Percentiles rank a stretch among this genome's conserved stretches.
phyloP scores from a whole-genome alignment of 1,284 basidiomycete genomes.

The Leccinum subfulvum region DNA sequence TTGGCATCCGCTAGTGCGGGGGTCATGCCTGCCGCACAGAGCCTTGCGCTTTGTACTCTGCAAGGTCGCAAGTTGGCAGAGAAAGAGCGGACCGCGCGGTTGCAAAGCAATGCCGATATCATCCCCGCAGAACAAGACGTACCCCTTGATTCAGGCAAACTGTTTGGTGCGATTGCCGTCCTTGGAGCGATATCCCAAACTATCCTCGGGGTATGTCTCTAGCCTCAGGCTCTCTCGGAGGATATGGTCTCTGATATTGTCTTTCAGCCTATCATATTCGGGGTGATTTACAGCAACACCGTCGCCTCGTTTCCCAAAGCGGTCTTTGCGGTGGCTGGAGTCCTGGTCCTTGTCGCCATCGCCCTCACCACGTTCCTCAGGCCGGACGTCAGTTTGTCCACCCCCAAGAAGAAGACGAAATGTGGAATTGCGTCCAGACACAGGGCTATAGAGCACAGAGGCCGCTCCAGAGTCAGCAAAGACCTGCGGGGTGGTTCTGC shows the following conservation, averaged over 20 bases:
- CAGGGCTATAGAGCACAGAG: slow-evolving; percentile 39
- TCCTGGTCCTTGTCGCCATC: slow-evolving; percentile 49
- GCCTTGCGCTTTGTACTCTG: slow-evolving; percentile 65
- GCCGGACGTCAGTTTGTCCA: slow-evolving; percentile 34
- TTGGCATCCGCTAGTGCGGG: slow-evolving; percentile 63
- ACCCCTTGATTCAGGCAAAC: slow-evolving; percentile 45
- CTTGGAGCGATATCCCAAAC: slow-evolving; percentile 64
- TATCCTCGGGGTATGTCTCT: slow-evolving; percentile 59
- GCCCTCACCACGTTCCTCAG: slow-evolving; percentile 50
- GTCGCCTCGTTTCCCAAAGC: slow-evolving; percentile 65
- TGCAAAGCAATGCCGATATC: slow-evolving; percentile 9
- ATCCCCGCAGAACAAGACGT: slow-evolving; percentile 20
- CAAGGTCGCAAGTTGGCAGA: slow-evolving; percentile 50
- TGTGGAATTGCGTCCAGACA: slow-evolving; percentile 5
- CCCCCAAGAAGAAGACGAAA: slow-evolving; percentile 14
- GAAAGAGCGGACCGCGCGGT: slow-evolving; percentile 22
- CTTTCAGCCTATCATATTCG: slow-evolving; percentile 68
- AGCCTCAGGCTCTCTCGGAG: slow-evolving; percentile 1
- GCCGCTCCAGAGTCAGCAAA: slow-evolving; percentile 56
- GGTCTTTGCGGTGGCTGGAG: slow-evolving; percentile 59
- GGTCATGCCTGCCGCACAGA: slow-evolving; percentile 63
- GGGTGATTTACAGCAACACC: slow-evolving; percentile 62
- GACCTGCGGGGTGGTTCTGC: slow-evolving; percentile 42
- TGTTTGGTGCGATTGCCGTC: slow-evolving; percentile 70
- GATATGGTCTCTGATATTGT: slow-evolving; percentile 4